A percentile compares a stretch with the other conserved stretches of the same genome.
Conservation (phyloP, 2,329 filamentous ascomycete genomes). For the Dissoconium aciculare region DNA sequence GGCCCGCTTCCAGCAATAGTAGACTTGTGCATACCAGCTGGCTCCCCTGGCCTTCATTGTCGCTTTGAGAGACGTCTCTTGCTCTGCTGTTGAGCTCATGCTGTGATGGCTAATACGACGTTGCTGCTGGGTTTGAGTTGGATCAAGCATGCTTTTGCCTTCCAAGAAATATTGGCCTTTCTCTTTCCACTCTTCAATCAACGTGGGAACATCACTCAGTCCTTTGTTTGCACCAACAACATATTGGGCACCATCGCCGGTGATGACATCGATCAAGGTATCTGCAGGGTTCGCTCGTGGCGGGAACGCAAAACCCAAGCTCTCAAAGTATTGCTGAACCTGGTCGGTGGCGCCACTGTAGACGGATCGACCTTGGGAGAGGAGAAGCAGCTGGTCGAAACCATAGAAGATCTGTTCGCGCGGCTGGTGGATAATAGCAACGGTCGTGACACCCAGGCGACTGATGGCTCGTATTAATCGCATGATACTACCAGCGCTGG, state of each 20-base stretch:
- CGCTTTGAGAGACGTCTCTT: conserved; percentile 29
- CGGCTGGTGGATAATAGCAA: conserved; percentile 47
- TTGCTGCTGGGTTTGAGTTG: conserved; percentile 8
- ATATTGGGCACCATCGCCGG: conserved; percentile 40
- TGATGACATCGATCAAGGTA: conserved; percentile 46
- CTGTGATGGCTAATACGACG: conserved; percentile 16
- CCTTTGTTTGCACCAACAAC: conserved; percentile 21
- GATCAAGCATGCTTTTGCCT: conserved; percentile 8
- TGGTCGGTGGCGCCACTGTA: conserved; percentile 37
- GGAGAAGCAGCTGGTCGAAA: conserved; percentile 42
- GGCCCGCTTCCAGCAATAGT: conserved; percentile 39
- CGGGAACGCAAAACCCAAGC: conserved; percentile 37
- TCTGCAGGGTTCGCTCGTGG: conserved; percentile 40
- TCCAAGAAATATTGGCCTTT: conserved; percentile 11
- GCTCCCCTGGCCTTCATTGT: conserved; percentile 39
- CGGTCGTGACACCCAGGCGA: conserved; percentile 41
- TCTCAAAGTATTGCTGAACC: conserved; percentile 37
- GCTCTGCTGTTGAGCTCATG: conserved; percentile 24
- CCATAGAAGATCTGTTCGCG: conserved; percentile 43
- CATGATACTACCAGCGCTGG: conserved; percentile 42
- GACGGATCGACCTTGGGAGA: conserved; percentile 40
- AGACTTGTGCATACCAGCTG: conserved; percentile 34
- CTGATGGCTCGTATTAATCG: conserved; percentile 39
- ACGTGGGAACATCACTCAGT: conserved; percentile 32
- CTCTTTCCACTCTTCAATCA: conserved; percentile 36